Evolutionary conservation across 257 asterid species (phyloP), one percentile per base, ranked within the genome.

Genomic region (Sherardia arvensis): DNA sequence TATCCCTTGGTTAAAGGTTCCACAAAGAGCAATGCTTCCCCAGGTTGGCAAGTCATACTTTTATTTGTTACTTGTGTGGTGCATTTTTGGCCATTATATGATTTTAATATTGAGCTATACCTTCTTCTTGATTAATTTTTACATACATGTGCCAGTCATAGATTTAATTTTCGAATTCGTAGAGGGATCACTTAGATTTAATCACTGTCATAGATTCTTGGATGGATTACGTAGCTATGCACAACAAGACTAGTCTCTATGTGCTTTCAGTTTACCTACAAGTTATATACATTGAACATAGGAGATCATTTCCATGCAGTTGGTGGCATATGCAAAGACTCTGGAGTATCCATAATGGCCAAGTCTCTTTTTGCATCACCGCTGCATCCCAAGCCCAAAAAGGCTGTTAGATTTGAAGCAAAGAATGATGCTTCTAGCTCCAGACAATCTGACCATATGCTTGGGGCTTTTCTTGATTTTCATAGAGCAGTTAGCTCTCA

Each of bases 271-370:
- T 27, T 68, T 73, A 65, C 26, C 65, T 61, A 77, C 49, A 60
- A 55, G 59, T 57, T 51, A 59, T 64, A 47, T 70, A 71, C 66
- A 64, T 79, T 84, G 89, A 78, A 81, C 80, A 77, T 87, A 81
- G 77, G 84, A 82, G 96, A 85, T 84, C 79, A 71, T 92, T 87
- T 84, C 79, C 80, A 59, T 89, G 96, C 95, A 89, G 95, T 80
- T 84, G 95, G 85, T 78, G 81, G 86, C 85, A 78, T 73, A 66
- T 84, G 90, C 81, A 89, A 84, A 82, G 87, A 78, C 78, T 83
- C 77, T 85, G 91, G 87, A 87, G 90, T 80, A 78, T 93, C 96
- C 71, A 72, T 76, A 74, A 80, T 92, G 96, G 94, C 97, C 80
- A 75, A 84, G 88, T 85, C 95, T 81, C 91, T 87, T 78, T 87